phyloP scores from a whole-genome alignment of 768 basidiomycete genomes.

The Lepiota brunneoincarnata region DNA sequence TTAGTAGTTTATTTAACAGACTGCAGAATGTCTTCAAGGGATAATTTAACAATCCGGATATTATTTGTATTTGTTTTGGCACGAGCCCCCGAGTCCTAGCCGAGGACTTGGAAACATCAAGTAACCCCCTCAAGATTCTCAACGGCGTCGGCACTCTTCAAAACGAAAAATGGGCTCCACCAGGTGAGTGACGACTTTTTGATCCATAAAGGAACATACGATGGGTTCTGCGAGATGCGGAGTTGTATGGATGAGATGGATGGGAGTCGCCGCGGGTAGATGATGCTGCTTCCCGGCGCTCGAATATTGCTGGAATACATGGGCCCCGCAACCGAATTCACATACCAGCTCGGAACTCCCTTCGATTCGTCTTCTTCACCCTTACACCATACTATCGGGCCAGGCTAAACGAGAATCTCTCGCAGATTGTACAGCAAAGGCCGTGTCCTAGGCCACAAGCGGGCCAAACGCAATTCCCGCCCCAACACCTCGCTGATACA shows the following conservation, averaged over 20 bases:
- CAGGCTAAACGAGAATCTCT: conserved; percentile 17
- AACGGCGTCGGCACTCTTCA: conserved; percentile 46
- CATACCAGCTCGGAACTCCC: background rate
- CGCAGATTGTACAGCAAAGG: conserved; percentile 92
- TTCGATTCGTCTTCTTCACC: background rate
- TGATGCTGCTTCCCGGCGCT: conserved; percentile 20
- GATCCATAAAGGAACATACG: conserved; percentile 19
- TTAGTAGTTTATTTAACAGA: background rate
- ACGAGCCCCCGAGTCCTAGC: background rate
- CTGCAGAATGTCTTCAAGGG: background rate
- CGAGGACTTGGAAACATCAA: conserved; percentile 13
- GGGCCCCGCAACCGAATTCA: background rate
- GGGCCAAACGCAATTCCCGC: conserved; percentile 93
- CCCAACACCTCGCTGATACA: conserved; percentile 96
- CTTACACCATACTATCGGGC: conserved; percentile 3
- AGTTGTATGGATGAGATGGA: conserved; percentile 45
- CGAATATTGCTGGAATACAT: conserved; percentile 5
- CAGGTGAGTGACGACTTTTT: conserved; percentile 52
- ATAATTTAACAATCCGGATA: background rate
- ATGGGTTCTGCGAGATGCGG: conserved; percentile 15
- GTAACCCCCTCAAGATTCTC: conserved; percentile 36
- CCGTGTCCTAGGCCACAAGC: conserved; percentile 97
- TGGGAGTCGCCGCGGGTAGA: conserved; percentile 23
- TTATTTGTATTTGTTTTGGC: conserved; percentile 10
- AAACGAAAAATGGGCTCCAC: conserved; percentile 74